Evolutionary conservation across 164 flowering plant species (phyloP).

Genomic region (Santalum album): DNA sequence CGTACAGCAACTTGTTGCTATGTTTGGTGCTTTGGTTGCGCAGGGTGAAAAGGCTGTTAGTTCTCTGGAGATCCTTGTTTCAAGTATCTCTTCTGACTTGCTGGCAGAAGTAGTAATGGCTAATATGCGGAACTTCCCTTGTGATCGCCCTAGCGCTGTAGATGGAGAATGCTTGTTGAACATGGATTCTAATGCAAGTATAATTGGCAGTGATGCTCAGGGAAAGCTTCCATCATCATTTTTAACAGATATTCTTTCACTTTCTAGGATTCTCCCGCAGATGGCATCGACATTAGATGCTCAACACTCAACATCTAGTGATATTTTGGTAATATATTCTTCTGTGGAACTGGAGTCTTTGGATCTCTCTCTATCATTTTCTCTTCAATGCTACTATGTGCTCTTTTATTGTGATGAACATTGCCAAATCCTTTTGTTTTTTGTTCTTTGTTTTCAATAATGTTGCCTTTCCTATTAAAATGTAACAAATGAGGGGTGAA

Average conservation of each 20-base stretch:
- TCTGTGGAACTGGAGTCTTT: background rate
- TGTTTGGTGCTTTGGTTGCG: slow-evolving; percentile 94
- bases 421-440: too few species aligned
- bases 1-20: slow-evolving; percentile 87
- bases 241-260: slow-evolving; percentile 36
- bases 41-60: slow-evolving; percentile 89
- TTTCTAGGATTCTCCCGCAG: slow-evolving; percentile 38
- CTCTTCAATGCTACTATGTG: too few species aligned
- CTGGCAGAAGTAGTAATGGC: slow-evolving; percentile 92
- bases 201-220: slow-evolving; percentile 27
- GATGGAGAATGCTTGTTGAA: slow-evolving; percentile 33
- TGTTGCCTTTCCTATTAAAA: too few species aligned
- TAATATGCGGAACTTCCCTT: slow-evolving; percentile 75
- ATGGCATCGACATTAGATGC: slow-evolving; percentile 29
- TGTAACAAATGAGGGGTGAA: too few species aligned
- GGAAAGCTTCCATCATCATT: slow-evolving; percentile 40
- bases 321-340: slow-evolving; percentile 21
- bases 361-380: background rate
- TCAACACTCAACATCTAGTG: slow-evolving; percentile 21
- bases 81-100: slow-evolving; percentile 89
- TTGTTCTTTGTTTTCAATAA: too few species aligned
- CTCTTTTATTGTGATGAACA: too few species aligned
- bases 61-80: slow-evolving; percentile 73
- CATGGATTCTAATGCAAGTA: slow-evolving; percentile 19
- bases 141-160: slow-evolving; percentile 32